These are phyloP conservation scores for Aspergillus fructus DNA, from an alignment of 2,329 filamentous ascomycete genomes.

Conservation along the genomic window DNA sequence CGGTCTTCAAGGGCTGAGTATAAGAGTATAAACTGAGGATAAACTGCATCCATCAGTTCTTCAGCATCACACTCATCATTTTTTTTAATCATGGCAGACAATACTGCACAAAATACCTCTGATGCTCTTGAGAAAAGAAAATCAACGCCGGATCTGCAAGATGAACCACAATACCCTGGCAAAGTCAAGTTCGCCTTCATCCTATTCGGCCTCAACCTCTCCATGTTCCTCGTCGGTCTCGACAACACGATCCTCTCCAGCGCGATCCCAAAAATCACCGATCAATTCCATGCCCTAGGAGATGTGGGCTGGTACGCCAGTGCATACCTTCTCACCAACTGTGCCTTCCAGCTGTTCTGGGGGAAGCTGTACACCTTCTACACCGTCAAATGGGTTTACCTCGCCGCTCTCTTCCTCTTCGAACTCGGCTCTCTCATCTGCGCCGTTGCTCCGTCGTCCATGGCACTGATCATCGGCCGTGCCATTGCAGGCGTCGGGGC, in stretches of 20 bases:
- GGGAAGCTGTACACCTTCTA: slow-evolving; percentile 7
- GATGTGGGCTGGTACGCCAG: slow-evolving; percentile 14
- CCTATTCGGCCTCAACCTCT: neutral
- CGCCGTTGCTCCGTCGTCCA: slow-evolving; percentile 19
- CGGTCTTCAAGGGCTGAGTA: neutral
- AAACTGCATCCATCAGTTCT: neutral
- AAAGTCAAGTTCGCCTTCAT: neutral
- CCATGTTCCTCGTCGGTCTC: slow-evolving; percentile 1
- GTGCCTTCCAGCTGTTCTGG: slow-evolving; percentile 7
- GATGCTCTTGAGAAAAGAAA: neutral
- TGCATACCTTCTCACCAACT: slow-evolving; percentile 7
- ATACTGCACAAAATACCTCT: too few relatives aligned
- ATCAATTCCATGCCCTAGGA: slow-evolving; percentile 27
- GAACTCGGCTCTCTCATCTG: slow-evolving; percentile 25
- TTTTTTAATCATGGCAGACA: too few relatives aligned
- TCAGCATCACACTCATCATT: too few relatives aligned
- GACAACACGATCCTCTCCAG: slow-evolving; percentile 34
- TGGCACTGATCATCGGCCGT: slow-evolving; percentile 22
- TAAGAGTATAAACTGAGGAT: neutral
- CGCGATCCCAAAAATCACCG: slow-evolving; percentile 36
- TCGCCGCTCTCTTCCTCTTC: slow-evolving; percentile 23
- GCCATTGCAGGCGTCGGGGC: slow-evolving; percentile 21
- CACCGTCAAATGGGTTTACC: slow-evolving; percentile 19
- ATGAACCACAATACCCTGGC: neutral
- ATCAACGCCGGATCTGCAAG: neutral